A percentile compares a stretch with the other conserved stretches of the same genome.
Conservation (phyloP, 1,139 yeast species). For the Hanseniaspora sp. region DNA sequence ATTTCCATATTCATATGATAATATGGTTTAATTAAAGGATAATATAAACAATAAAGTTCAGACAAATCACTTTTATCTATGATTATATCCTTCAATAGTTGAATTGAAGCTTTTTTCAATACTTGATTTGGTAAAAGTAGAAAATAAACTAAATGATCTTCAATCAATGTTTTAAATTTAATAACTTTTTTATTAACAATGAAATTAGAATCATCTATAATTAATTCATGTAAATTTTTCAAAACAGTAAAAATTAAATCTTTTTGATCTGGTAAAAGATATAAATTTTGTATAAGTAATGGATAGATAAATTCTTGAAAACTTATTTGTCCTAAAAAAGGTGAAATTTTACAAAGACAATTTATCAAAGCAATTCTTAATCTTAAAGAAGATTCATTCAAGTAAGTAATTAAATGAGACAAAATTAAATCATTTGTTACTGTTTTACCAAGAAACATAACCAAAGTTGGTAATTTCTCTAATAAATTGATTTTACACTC, state of each 20-base stretch:
- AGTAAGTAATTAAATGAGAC: slow-evolving; percentile 81
- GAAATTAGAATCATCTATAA: background rate
- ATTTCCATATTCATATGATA: slow-evolving; percentile 67
- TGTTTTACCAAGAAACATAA: slow-evolving; percentile 75
- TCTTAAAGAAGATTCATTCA: slow-evolving; percentile 66
- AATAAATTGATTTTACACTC: slow-evolving; percentile 62
- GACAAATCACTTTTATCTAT: slow-evolving; percentile 27
- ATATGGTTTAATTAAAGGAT: slow-evolving; percentile 70
- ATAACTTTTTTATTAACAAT: background rate
- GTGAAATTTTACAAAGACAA: slow-evolving; percentile 66
- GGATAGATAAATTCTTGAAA: slow-evolving; percentile 85
- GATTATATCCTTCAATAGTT: slow-evolving; percentile 39
- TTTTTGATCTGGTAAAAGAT: slow-evolving; percentile 4
- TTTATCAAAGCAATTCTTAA: slow-evolving; percentile 62
- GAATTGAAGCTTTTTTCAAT: slow-evolving; percentile 61
- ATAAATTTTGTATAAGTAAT: slow-evolving; percentile 46
- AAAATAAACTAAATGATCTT: slow-evolving; percentile 37
- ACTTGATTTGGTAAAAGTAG: slow-evolving; percentile 79
- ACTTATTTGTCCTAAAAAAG: slow-evolving; percentile 69
- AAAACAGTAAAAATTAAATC: slow-evolving; percentile 1
- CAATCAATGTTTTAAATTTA: background rate
- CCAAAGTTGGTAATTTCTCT: slow-evolving; percentile 57
- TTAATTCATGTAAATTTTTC: background rate
- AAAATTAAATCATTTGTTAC: slow-evolving; percentile 77
- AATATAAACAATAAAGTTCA: slow-evolving; percentile 68